These are phyloP conservation scores for Chimonanthus salicifolius DNA, from an alignment of 164 flowering plant species.

Conservation along the genomic window DNA sequence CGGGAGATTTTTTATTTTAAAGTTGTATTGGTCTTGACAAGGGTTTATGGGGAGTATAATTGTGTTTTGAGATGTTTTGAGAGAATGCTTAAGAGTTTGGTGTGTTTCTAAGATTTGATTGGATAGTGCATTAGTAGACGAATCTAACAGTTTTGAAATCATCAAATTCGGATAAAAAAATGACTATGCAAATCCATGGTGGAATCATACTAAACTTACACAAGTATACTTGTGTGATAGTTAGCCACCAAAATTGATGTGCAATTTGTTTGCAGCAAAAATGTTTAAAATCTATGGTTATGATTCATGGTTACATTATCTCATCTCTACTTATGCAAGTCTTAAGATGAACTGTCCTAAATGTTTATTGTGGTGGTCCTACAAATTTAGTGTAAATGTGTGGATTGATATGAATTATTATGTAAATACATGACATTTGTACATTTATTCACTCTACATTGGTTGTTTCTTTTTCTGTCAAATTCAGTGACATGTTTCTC, in stretches of 20 bases:
- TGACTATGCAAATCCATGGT: slow-evolving; percentile 5
- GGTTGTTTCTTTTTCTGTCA: no score
- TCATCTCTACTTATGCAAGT: neutral
- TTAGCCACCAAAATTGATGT: neutral
- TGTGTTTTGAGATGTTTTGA: slow-evolving; percentile 15
- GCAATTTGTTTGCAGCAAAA: neutral
- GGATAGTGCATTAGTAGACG: slow-evolving; percentile 20
- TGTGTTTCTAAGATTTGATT: slow-evolving; percentile 1
- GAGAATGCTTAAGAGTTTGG: slow-evolving; percentile 9
- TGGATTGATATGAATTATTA: neutral
- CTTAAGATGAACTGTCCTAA: neutral
- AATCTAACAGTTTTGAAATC: slow-evolving; percentile 25
- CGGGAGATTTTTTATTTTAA: slow-evolving; percentile 22
- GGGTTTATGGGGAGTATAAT: slow-evolving; percentile 24
- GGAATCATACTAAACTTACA: slow-evolving; percentile 35
- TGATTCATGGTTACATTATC: neutral
- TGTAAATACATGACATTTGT: neutral
- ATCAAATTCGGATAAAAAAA: slow-evolving; percentile 20
- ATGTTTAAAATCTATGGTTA: neutral
- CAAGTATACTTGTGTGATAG: slow-evolving; percentile 14
- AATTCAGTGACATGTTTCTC: no score
- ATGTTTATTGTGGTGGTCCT: neutral
- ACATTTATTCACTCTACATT: no score
- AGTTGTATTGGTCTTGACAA: slow-evolving; percentile 26
- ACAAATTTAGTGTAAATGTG: neutral